phyloP scores from a whole-genome alignment of 345 rosid genomes.

The Eucalyptus cladocalyx region DNA sequence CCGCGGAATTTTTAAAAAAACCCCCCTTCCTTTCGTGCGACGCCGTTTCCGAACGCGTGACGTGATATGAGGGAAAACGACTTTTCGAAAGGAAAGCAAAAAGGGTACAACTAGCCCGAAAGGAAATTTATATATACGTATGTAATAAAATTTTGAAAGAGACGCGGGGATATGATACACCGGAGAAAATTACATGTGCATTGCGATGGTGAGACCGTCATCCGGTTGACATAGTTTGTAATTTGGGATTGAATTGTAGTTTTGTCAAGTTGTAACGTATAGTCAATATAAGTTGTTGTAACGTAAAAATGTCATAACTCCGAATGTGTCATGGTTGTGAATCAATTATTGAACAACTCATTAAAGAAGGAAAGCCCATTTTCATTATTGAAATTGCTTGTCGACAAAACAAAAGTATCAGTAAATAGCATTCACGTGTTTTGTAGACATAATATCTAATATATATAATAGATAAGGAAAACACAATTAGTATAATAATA shows the following conservation, averaged over 20 bases:
- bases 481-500: not conserved
- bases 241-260: not conserved
- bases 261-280: not conserved
- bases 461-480: not conserved
- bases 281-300: accelerated
- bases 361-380: accelerated
- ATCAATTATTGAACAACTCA: not conserved
- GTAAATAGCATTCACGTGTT: accelerated
- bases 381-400: not conserved
- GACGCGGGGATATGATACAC: not conserved
- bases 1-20: not conserved
- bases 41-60: not conserved
- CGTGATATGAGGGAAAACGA: not conserved
- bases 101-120: not conserved
- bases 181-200: not conserved
- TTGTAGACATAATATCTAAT: not conserved
- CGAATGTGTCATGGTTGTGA: accelerated
- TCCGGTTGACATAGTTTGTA: not conserved
- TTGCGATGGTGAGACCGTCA: not conserved
- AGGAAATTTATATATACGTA: too few relatives aligned
- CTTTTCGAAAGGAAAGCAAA: accelerated
- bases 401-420: not conserved
- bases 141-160: not conserved
- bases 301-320: accelerated
- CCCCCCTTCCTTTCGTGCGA: not conserved